Evolutionary conservation across 306 rosid genomes (phyloP), one percentile per base, ranked within the genome.

Genomic region (Canavalia gladiata): DNA sequence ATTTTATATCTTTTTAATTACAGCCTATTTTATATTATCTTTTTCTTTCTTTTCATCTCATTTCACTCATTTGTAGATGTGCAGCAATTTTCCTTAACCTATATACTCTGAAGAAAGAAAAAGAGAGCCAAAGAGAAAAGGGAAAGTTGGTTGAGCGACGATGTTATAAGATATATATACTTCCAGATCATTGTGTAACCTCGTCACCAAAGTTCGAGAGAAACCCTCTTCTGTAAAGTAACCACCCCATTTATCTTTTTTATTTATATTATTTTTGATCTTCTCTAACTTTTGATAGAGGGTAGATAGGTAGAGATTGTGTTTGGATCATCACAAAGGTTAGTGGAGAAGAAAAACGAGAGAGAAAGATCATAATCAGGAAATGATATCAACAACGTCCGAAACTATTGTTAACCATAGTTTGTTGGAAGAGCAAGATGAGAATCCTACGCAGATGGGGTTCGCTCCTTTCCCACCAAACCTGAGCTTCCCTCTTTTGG

Each of bases 401-500:
- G 88, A 87, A 75, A 41, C 89, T 72, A 76, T 88, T 70, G 60
- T 87, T 68, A 89, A 89, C 77, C 90, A 88, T 11, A 82, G 74
- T n/a, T 83, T 93, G 73, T 89, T 85, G 10, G 97, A 92, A 56
- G 92, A 87, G 69, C 88, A 91, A 34, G 93, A 87, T 79, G 52
- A 79, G 77, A 75, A 74, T 77, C 59, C 86, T 52, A 42, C 84
- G 7, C 88, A 89, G 78, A 81, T 90, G 97, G 97, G 90, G 2
- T 96, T 88, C 80, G 70, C 90, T 81, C 82, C 91, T 72, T 90
- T 89, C 64, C 85, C 95, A 74, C 58, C 91, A 81, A 90, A 88
- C 78, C 42, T 88, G 77, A 67, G 60, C 75, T 86, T 87, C 18
- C 86, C 92, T 66, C 74, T 94, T 54, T 64, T 92, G 76, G 91